Conservation (phyloP, 1,284 basidiomycete genomes). For the Ustilago sp. region DNA sequence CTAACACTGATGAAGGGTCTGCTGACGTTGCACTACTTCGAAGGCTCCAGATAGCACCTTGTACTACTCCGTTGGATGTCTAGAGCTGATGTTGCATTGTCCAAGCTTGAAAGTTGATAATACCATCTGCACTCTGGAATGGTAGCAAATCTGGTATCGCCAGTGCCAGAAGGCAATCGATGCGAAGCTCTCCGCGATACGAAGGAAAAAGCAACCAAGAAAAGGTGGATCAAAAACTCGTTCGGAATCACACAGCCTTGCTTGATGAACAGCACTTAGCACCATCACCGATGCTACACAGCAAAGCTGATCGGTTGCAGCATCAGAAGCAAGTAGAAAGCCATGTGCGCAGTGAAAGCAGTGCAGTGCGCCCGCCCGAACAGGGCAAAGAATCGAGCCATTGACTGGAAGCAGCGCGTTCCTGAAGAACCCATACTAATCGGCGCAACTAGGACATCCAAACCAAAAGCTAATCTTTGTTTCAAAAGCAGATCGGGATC, state of each 20-base stretch:
- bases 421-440: not conserved
- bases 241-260: not conserved
- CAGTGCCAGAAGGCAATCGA: not conserved
- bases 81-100: too few relatives aligned
- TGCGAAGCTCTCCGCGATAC: too few relatives aligned
- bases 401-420: not conserved
- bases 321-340: not conserved
- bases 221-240: not conserved
- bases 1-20: not conserved
- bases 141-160: not conserved
- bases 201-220: not conserved
- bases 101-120: too few relatives aligned
- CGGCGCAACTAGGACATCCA: not conserved
- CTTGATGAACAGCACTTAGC: not conserved
- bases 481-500: not conserved
- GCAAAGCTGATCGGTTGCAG: not conserved
- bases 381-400: too few relatives aligned
- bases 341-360: not conserved
- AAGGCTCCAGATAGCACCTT: too few relatives aligned
- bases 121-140: not conserved
- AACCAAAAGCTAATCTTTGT: not conserved
- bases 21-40: too few relatives aligned
- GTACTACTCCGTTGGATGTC: too few relatives aligned
- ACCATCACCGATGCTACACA: not conserved
- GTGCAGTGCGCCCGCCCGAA: too few relatives aligned